Evolutionary conservation across 2,329 filamentous ascomycete species (phyloP), one percentile per base, ranked within the genome.

Genomic region (Davidsoniella neocaledoniae): DNA sequence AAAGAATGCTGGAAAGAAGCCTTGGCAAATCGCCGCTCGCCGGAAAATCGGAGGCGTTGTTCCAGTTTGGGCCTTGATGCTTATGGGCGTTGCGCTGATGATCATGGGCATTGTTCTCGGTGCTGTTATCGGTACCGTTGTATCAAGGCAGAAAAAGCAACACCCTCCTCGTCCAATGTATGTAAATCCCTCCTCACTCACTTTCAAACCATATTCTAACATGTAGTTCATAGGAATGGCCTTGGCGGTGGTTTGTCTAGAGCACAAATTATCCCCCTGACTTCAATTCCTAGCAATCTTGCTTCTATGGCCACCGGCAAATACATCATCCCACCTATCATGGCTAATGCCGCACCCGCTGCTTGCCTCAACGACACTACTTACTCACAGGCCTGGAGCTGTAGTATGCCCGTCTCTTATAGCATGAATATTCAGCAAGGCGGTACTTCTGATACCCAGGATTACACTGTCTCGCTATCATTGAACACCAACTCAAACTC

Each of bases 341-440:
- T 69, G 43, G 64, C 70, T 2, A 69, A 67, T 49, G 66, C 68
- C 49, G 64, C 66, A 2, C 71, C 74, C 14, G 69, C 66, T 39
- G 66, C 68, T 0, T 85, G 81, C 58, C 68, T 84, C 53, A 67
- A 68, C 29, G 68, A 80, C 50, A 65, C 69, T 0, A 66, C 61
- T 0, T 71, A 79, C 56, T 64, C 67, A n/a, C 61, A 68, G 46
- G 73, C 79, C 1, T 85, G 81, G 81, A 74, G 68, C 52, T 85
- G 81, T 59, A 67, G 73, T 10, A 66, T 81, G 26, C 63, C 66
- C 1, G 65, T 66, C 43, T 63, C 67, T 42, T 69, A 71, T 46
- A 60, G 64, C 1, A 61, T 76, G 62, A 61, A 63, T 1, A 61
- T 77, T 16, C 55, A 53, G 17, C 55, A 46, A 56, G 55, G 14